Base-by-base conservation (phyloP, 164 flowering plant genomes). In the Umbilicus rupestris region DNA sequence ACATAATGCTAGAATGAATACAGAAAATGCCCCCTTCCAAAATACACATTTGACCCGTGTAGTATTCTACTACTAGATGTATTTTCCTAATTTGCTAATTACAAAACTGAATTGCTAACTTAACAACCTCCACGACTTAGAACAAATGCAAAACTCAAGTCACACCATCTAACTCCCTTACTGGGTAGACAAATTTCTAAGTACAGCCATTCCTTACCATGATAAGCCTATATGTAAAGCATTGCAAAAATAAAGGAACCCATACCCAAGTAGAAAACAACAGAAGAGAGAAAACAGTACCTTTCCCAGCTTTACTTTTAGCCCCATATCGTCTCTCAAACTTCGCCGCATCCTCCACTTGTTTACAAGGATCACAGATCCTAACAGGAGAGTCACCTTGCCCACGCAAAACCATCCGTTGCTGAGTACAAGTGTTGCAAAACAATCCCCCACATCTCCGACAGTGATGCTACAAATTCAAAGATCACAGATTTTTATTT, bases 351-450 rank as follows among this genome's bases (percentile, higher is more conserved):
- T 94, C 99, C 76, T 89, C 99, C 50, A 89, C 78, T 37, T 80
- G 85, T 75, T 89, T 94, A 78, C 99, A 91, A 31, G 99, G 93
- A 33, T 87, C 97, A 73, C 97, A 94, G 55, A 91, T 84, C 62
- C 99, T 89, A 65, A 94, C 99, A 9, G 89, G 87, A 7, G 97
- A 89, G 71, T 94, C 99, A 50, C 99, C 99, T 81, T 94, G 99
- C 20, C 99, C 99, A 14, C 95, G 87, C 63, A 94, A 77, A 37
- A 82, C 57, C 90, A 94, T 89, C 69, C 97, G 77, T 65, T 81
- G 86, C 73, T 78, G 90, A n/a, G 97, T 87, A 72, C 98, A 94
- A 68, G 77, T 84, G 72, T 70, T 76, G 80, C 98, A 94, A 75
- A 87, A 91, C 62, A 94, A 16, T 47, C 98, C 98, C 64, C 97